Evolutionary conservation across 1,139 yeast species (phyloP).

Genomic region (Meyerozyma guilliermondii): DNA sequence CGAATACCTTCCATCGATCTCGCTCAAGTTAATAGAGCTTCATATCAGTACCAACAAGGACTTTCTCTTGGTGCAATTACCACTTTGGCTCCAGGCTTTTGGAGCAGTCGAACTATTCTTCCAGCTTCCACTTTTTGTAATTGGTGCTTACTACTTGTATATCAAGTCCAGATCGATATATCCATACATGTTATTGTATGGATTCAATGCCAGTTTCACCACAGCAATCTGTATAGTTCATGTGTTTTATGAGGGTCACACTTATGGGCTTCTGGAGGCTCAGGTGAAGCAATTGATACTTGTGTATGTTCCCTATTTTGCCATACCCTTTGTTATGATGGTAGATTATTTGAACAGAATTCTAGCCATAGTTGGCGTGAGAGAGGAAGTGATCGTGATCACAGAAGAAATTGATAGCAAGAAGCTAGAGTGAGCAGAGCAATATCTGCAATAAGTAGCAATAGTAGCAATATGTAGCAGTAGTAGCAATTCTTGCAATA

Average conservation of each 20-base stretch:
- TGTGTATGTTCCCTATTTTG: constrained; percentile 62
- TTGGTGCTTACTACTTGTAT: constrained; percentile 24
- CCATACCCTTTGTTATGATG: constrained; percentile 57
- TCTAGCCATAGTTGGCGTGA: neutral
- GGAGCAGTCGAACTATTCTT: constrained; percentile 66
- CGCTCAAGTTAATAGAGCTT: constrained; percentile 44
- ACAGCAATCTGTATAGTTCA: constrained; percentile 60
- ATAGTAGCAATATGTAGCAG: neutral
- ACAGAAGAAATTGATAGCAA: neutral
- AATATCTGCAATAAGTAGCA: neutral
- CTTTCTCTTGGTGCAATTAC: constrained; percentile 48
- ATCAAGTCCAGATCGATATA: constrained; percentile 27
- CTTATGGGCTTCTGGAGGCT: constrained; percentile 25
- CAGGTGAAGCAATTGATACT: constrained; percentile 41
- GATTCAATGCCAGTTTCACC: constrained; percentile 71
- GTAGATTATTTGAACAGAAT: constrained; percentile 27
- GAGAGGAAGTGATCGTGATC: neutral
- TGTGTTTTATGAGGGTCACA: constrained; percentile 27
- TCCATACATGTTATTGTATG: constrained; percentile 58
- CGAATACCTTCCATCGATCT: constrained; percentile 42
- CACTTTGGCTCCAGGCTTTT: constrained; percentile 69
- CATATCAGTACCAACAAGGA: constrained; percentile 68
- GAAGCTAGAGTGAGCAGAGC: neutral
- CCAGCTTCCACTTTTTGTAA: constrained; percentile 74
- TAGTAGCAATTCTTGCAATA: too few relatives aligned